These are phyloP conservation scores for Aspergillus coremiiformis DNA, from an alignment of 495 filamentous ascomycete genomes.

Conservation along the genomic window DNA sequence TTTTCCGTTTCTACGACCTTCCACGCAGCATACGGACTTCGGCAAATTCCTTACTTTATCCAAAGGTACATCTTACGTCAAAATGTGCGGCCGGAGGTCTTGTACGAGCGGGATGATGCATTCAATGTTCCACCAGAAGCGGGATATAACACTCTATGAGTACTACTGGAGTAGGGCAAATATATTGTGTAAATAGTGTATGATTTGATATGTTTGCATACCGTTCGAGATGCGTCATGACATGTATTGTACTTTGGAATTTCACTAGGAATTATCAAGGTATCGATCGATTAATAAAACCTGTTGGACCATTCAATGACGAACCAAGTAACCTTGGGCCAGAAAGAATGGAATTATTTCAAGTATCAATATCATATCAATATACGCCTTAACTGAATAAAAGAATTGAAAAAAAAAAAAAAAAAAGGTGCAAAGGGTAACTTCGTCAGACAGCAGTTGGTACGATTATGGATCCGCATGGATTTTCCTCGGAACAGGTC, in stretches of 20 bases:
- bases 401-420: not conserved
- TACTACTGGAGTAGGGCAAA: too few species aligned
- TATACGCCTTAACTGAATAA: not conserved
- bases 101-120: constrained; percentile 34
- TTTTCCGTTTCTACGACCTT: constrained; percentile 46
- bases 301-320: too few species aligned
- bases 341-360: too few species aligned
- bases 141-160: constrained; percentile 20
- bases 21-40: constrained; percentile 38
- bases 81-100: constrained; percentile 28
- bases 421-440: not conserved
- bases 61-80: constrained; percentile 37
- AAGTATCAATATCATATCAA: too few species aligned
- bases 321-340: too few species aligned
- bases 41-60: constrained; percentile 43
- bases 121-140: constrained; percentile 10
- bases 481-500: constrained; percentile 47
- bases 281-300: too few species aligned
- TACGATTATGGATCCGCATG: constrained; percentile 41
- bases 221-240: not conserved
- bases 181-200: not conserved
- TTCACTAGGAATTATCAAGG: not conserved
- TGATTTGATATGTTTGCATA: not conserved
- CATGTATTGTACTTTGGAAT: not conserved
- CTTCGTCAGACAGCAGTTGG: constrained; percentile 47